Conservation (phyloP, 2,329 filamentous ascomycete species). For the Neurospora sp. region DNA sequence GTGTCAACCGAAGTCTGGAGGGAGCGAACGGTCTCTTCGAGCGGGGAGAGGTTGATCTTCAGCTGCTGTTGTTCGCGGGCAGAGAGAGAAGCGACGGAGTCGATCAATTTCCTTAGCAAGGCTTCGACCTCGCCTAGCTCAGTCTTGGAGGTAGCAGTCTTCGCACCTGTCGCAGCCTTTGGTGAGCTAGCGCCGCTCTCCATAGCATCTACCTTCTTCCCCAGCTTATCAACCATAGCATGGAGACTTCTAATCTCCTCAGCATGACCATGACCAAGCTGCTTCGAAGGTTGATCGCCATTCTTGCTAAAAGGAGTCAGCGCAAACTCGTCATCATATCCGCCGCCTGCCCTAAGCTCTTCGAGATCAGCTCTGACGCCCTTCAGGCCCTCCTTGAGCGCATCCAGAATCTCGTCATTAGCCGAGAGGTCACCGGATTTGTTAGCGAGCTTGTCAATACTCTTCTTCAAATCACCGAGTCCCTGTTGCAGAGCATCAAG, state of each 20-base stretch:
- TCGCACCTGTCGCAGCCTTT: background rate
- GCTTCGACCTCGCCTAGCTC: constrained; percentile 4
- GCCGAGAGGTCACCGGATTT: constrained; percentile 73
- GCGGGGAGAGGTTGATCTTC: background rate
- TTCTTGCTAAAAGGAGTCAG: constrained; percentile 42
- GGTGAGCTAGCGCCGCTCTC: background rate
- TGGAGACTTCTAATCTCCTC: background rate
- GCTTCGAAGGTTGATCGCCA: background rate
- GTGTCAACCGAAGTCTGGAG: background rate
- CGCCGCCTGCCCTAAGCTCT: constrained; percentile 41
- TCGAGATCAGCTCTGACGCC: constrained; percentile 71
- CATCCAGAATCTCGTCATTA: constrained; percentile 83
- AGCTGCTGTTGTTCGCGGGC: constrained; percentile 11
- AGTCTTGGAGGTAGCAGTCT: background rate
- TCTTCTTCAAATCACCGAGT: constrained; percentile 63
- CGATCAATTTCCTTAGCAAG: constrained; percentile 15
- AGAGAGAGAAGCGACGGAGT: constrained; percentile 24
- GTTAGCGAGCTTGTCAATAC: constrained; percentile 65
- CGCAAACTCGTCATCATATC: constrained; percentile 31
- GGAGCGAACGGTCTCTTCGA: background rate
- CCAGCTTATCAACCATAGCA: background rate
- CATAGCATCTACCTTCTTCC: constrained; percentile 65
- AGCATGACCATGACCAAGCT: background rate
- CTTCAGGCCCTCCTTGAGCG: constrained; percentile 72
- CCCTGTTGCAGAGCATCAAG: constrained; percentile 86